A percentile compares a stretch with the other conserved stretches of the same genome.
phyloP scores from a whole-genome alignment of 345 rosid genomes.

The Garcia nutans region DNA sequence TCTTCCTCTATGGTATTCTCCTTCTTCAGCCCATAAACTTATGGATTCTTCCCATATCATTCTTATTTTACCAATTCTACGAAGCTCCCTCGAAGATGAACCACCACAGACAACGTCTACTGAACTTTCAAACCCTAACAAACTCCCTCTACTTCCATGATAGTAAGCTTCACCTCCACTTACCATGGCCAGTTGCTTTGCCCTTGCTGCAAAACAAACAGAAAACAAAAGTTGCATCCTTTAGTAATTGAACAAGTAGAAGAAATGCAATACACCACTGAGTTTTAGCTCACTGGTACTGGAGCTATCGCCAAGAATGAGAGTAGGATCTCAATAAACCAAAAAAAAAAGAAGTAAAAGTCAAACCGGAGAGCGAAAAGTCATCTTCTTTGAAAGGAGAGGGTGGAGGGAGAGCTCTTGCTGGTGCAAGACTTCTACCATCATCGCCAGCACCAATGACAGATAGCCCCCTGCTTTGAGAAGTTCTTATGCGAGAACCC shows the following conservation, averaged over 20 bases:
- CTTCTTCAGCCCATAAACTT: slow-evolving; percentile 95
- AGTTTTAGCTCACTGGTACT: no score
- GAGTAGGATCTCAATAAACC: no score
- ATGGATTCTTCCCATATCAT: slow-evolving; percentile 98
- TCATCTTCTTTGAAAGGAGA: slow-evolving; percentile 65
- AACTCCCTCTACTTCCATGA: slow-evolving; percentile 37
- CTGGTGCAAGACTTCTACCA: slow-evolving; percentile 18
- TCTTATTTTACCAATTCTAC: slow-evolving; percentile 87
- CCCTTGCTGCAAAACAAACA: slow-evolving; percentile 44
- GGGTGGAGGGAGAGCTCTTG: slow-evolving; percentile 53
- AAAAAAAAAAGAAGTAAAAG: neutral
- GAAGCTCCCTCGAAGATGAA: slow-evolving; percentile 54
- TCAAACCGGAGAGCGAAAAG: slow-evolving; percentile 39
- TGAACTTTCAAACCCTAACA: slow-evolving; percentile 53
- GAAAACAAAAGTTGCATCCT: neutral
- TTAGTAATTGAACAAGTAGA: neutral
- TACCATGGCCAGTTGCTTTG: slow-evolving; percentile 53
- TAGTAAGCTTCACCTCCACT: slow-evolving; percentile 46
- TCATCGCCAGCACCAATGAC: slow-evolving; percentile 31
- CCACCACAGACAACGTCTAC: slow-evolving; percentile 37
- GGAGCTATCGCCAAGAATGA: no score
- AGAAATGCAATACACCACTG: no score
- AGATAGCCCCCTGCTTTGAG: slow-evolving; percentile 42
- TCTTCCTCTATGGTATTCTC: slow-evolving; percentile 77
- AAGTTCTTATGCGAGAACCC: slow-evolving; percentile 74